phyloP scores from a whole-genome alignment of 257 asterid genomes.

The Paulownia fortunei region DNA sequence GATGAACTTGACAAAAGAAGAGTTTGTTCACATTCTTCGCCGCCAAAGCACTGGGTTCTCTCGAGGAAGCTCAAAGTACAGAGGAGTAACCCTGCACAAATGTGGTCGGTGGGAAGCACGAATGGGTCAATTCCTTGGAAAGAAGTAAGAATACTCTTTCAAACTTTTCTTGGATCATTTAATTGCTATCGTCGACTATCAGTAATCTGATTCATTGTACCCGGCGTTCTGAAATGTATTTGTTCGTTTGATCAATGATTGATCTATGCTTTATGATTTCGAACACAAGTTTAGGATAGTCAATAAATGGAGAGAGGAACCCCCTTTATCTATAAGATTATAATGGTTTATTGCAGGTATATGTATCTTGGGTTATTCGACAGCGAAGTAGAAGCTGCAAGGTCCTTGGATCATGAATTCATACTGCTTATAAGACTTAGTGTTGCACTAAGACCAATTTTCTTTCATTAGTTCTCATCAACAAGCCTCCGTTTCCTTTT shows the following conservation, averaged over 20 bases:
- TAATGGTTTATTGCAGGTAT: constrained; percentile 65
- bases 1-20: constrained; percentile 69
- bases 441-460: constrained; percentile 17
- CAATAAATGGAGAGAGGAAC: constrained; percentile 33
- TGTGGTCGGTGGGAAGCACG: constrained; percentile 80
- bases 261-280: constrained; percentile 7
- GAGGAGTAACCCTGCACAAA: constrained; percentile 73
- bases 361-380: constrained; percentile 69
- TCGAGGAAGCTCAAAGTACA: constrained; percentile 74
- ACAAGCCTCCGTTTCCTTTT: constrained; percentile 35
- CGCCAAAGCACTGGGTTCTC: constrained; percentile 82
- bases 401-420: constrained; percentile 54
- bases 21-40: constrained; percentile 75
- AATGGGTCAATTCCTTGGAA: constrained; percentile 74
- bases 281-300: constrained; percentile 29
- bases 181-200: neutral
- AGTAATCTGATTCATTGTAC: neutral
- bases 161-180: constrained; percentile 11
- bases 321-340: constrained; percentile 47
- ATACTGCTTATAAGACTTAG: constrained; percentile 33
- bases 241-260: constrained; percentile 21
- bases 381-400: constrained; percentile 76
- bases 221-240: neutral
- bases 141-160: constrained; percentile 52
- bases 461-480: constrained; percentile 37